Evolutionary conservation across 2,329 filamentous ascomycete genomes (phyloP).

Genomic region (Colletotrichum neosansevieriae): DNA sequence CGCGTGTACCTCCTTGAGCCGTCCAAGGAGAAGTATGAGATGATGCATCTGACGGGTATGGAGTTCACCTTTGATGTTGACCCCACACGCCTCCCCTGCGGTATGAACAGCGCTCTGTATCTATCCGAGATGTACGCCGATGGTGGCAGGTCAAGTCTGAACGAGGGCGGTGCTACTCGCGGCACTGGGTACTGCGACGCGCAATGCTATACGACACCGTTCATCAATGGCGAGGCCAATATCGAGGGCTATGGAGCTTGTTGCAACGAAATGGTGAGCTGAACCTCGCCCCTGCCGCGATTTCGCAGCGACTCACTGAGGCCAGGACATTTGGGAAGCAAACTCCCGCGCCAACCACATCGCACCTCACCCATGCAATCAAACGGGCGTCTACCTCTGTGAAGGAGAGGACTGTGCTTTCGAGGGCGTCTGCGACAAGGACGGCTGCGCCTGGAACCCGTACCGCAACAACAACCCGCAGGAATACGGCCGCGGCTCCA

Average conservation of each 20-base stretch:
- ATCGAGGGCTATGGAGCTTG: conserved; percentile 58
- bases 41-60: conserved; percentile 69
- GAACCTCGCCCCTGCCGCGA: rapidly evolving
- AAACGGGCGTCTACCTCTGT: conserved; percentile 57
- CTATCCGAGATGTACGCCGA: conserved; percentile 67
- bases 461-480: conserved; percentile 46
- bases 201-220: conserved; percentile 64
- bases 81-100: conserved; percentile 72
- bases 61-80: conserved; percentile 77
- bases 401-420: conserved; percentile 54
- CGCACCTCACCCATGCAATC: conserved; percentile 63
- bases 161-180: conserved; percentile 69
- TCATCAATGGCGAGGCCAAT: conserved; percentile 62
- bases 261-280: conserved; percentile 62
- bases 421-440: conserved; percentile 57
- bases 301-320: not conserved
- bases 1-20: conserved; percentile 70
- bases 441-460: conserved; percentile 59
- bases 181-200: conserved; percentile 75
- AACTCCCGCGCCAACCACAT: conserved; percentile 59
- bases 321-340: conserved; percentile 64
- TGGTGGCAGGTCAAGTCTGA: conserved; percentile 67
- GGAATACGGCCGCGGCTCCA: conserved; percentile 50
- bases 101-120: conserved; percentile 76
- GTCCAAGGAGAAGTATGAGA: conserved; percentile 68